A percentile compares a stretch with the other conserved stretches of the same genome.
phyloP scores from a whole-genome alignment of 1,284 basidiomycete species.

The Austropuccinia psidii region DNA sequence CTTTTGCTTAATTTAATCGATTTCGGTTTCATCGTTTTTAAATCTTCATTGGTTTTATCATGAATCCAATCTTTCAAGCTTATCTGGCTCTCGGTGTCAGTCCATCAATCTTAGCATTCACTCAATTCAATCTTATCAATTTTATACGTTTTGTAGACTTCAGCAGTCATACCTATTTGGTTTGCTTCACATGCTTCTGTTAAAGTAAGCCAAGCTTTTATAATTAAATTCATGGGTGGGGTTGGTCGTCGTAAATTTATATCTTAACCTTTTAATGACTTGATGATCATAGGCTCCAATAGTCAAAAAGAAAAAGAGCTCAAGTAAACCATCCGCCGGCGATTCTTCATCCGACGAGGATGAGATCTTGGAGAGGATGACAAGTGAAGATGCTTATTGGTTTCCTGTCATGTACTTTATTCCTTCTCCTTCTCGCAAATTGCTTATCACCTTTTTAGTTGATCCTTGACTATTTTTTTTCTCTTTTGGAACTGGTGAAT shows the following conservation, averaged over 20 bases:
- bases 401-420: conserved; percentile 53
- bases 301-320: conserved; percentile 18
- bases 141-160: conserved; percentile 34
- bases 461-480: conserved; percentile 53
- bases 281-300: conserved; percentile 27
- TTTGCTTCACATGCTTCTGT: conserved; percentile 39
- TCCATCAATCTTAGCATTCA: background rate
- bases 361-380: conserved; percentile 52
- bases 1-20: background rate
- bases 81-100: conserved; percentile 35
- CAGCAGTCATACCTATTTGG: conserved; percentile 42
- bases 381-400: conserved; percentile 62
- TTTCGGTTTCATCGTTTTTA: background rate
- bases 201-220: conserved; percentile 27
- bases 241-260: background rate
- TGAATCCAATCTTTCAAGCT: conserved; percentile 34
- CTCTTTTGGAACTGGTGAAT: conserved; percentile 38
- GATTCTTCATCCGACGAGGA: conserved; percentile 35
- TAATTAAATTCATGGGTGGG: background rate
- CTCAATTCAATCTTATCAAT: background rate
- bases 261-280: background rate
- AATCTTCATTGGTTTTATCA: background rate
- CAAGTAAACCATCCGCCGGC: conserved; percentile 4
- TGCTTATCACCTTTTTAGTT: conserved; percentile 42
- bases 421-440: conserved; percentile 45